Base-by-base conservation (phyloP, 495 filamentous ascomycete genomes). In the Hyaloscypha finlandica region DNA sequence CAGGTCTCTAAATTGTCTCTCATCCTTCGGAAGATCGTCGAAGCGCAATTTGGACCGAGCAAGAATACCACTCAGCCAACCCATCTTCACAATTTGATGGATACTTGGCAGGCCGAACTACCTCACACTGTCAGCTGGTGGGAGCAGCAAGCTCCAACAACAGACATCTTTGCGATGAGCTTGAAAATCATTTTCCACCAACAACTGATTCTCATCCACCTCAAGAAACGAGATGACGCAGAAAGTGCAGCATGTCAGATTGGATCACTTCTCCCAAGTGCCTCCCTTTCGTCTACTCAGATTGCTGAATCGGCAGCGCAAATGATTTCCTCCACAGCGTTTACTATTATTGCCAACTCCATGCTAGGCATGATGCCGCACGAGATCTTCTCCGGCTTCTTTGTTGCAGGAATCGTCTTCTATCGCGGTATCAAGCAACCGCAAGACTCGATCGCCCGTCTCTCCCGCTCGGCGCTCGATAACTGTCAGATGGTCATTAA, bases 401-500 rank as follows among this genome's bases (percentile, higher is more conserved):
- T 48, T 48, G 42, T 48, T 2, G 42, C 42, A 48, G n/a, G 42
- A 1, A 48, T 48, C 42, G 42, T 48, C n/a, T 48, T 48, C n/a
- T 48, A 48, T n/a, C 42, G 42, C 11, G 42, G n/a, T 11, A 12
- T 48, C 42, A 48, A 48, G 42, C 42, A 48, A 48, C 42, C 1
- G n/a, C 42, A 48, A 48, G 2, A n/a, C n/a, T 48, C 42, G 11
- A 11, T 48, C n/a, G 42, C 42, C 2, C 42, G n/a, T 48, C 42
- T 48, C n/a, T n/a, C 11, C 42, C 42, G 42, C 11, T 48, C 42
- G 11, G 42, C 42, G 42, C 42, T 48, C n/a, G 42, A 48, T 48
- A 48, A 48, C 42, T 48, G 42, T 48, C 42, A 48, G n/a, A 48
- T 48, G 42, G 42, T 48, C 11, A 48, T 48, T 48, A 48, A n/a